Base-by-base conservation (phyloP, 352 stramenopile species). In the Phytophthora fragariaefolia region DNA sequence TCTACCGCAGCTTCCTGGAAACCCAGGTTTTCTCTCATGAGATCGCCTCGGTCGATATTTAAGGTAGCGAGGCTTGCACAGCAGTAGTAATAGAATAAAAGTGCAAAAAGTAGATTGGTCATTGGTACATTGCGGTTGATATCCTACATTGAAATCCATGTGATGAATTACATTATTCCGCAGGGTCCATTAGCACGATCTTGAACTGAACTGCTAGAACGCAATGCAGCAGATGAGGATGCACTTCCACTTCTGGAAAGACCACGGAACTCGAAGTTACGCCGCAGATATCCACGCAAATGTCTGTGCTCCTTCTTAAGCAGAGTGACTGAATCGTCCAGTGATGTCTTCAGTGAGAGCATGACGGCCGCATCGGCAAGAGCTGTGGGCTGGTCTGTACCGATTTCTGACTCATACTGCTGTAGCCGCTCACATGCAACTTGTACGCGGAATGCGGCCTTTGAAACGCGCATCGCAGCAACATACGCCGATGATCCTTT, bases 1-100 rank as follows among this genome's bases (percentile, higher is more conserved):
- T 96, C 54, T 96, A 86, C 62, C 82, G 81, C 54, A 80, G 61
- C 52, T 96, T 96, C 62, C 66, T 96, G 5, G 87, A 96, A 73
- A 96, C 87, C 32, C 87, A 96, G 69, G 70, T 96, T 12, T 96
- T 96, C 45, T 94, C 85, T 17, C 85, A 96, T 32, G 76, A 91
- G 70, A 93, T 96, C 34, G 83, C 87, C 15, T 89, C 82, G 0
- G 83, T 92, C 28, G 53, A 74, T 71, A 71, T 73, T 74, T 79
- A 76, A 66, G 30, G 26, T 28, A 17, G 18, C 18, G 13, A 13
- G 40, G 38, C 38, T 42, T 9, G 18, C 38, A 9, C 15, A 36
- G 60, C 60, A 49, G 24, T 54, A 40, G 43, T 50, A 30, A 50
- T 51, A 63, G 34, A 63, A 57, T 42, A 24, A 57, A 66, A 70